Evolutionary conservation across 1,284 basidiomycete species (phyloP), one percentile per base, ranked within the genome.

Genomic region (Peniophora sp.): DNA sequence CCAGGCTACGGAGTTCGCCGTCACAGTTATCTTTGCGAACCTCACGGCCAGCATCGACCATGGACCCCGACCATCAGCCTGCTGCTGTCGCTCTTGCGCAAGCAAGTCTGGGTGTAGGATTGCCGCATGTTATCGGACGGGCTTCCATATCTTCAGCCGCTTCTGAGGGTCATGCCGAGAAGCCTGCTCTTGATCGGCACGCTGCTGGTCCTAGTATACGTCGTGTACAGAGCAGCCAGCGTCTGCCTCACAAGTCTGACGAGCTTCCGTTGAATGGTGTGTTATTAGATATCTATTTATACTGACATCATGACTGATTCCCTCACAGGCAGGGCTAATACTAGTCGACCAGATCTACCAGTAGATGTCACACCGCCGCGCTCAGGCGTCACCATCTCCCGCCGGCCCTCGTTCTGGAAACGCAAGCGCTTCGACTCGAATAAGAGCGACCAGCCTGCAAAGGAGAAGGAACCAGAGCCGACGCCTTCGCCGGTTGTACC

Each of bases 401-500:
- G 81, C 47, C 79, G 76, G 60, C 59, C 79, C 19, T 87, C 76
- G 0, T 78, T 79, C 53, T 78, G 77, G 75, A 68, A 66, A 24
- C 66, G 75, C 19, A 76, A 64, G 55, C 60, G 67, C 56, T 56
- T 65, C 48, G 57, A 67, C 44, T 67, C 65, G 12, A 58, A 43
- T 45, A 58, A 59, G 43, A 57, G 50, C 48, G 63, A 59, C 12
- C 34, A 56, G 44, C 53, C 61, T 45, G 22, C 58, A 17, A 32
- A 32, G 27, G 27, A 32, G 27, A 32, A 32, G 12, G 27, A 32
- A 47, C 52, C 3, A 45, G 56, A 35, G 62, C 66, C 27, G 48
- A 56, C 39, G 63, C 57, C n/a, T 59, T 32, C 27, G 6, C 27
- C 61, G 19, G 53, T 56, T 24, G 50, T 52, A 54, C 19, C 54